Conservation (phyloP, 139 green algal genomes). For the Edaphochlamys debaryana region DNA sequence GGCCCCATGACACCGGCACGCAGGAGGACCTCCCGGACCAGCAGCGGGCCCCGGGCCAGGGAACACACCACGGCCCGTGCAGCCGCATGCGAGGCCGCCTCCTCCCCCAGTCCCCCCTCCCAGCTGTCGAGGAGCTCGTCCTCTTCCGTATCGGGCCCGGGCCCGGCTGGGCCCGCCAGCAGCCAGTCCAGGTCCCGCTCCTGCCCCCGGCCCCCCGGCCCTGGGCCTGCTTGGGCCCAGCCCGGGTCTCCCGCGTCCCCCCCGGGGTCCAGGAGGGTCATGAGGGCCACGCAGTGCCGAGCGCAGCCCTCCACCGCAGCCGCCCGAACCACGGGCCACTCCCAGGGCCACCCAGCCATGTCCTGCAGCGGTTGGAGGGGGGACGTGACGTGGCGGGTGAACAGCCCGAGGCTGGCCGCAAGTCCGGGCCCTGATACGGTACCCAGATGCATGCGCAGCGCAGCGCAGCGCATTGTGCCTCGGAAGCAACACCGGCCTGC, state of each 20-base stretch:
- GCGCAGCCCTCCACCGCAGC: constrained; percentile 7
- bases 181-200: neutral
- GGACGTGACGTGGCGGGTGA: too few relatives aligned
- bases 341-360: constrained; percentile 28
- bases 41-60: constrained; percentile 14
- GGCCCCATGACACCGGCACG: neutral
- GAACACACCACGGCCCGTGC: neutral
- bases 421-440: too few relatives aligned
- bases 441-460: too few relatives aligned
- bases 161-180: neutral
- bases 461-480: too few relatives aligned
- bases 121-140: neutral
- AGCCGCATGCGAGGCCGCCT: neutral
- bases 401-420: too few relatives aligned
- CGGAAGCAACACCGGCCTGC: too few relatives aligned
- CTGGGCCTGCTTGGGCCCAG: too few relatives aligned
- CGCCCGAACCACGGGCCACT: constrained; percentile 24
- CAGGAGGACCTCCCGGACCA: constrained; percentile 38
- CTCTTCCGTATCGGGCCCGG: too few relatives aligned
- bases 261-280: constrained; percentile 2
- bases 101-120: neutral
- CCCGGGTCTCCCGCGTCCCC: too few relatives aligned
- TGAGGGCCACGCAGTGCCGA: neutral
- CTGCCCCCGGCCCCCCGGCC: neutral
- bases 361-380: too few relatives aligned